A percentile compares a stretch with the other conserved stretches of the same genome.
These are phyloP conservation scores for Podospora fimiseda DNA, from an alignment of 495 filamentous ascomycete species.

Conservation along the genomic window DNA sequence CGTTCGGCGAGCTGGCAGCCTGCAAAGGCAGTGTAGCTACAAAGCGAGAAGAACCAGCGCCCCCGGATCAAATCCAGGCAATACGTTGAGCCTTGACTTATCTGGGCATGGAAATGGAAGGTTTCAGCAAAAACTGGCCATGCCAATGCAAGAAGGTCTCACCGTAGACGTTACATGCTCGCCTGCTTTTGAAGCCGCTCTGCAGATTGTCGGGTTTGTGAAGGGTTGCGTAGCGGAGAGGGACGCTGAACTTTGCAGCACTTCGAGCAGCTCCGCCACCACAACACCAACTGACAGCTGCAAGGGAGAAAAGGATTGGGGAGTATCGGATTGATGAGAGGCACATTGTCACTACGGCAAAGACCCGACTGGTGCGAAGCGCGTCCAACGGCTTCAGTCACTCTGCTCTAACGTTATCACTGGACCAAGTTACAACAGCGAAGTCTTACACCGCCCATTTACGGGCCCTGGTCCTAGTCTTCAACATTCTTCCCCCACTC, in stretches of 20 bases:
- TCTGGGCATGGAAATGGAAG: neutral
- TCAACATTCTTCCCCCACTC: neutral
- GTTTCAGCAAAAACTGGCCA: neutral
- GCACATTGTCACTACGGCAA: neutral
- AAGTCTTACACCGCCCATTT: neutral
- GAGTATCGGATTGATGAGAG: neutral
- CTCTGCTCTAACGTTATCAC: no score
- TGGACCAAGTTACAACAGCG: no score
- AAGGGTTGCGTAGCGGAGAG: constrained; percentile 12
- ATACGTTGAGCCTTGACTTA: neutral
- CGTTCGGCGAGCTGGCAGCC: constrained; percentile 6
- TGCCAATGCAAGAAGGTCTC: constrained; percentile 5
- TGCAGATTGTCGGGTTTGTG: constrained; percentile 21
- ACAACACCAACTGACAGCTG: constrained; percentile 6
- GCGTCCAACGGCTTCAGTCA: no score
- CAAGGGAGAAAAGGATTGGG: constrained; percentile 4
- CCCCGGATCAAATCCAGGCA: neutral
- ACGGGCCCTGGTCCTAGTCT: neutral
- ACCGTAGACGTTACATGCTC: constrained; percentile 15
- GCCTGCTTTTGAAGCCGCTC: constrained; percentile 18
- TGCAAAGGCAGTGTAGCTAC: constrained; percentile 16
- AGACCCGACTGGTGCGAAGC: neutral
- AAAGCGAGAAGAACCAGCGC: constrained; percentile 1
- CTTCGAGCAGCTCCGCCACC: neutral
- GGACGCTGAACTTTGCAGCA: constrained; percentile 10